Conservation (phyloP, 345 rosid genomes). For the Rhodamnia rubescens region DNA sequence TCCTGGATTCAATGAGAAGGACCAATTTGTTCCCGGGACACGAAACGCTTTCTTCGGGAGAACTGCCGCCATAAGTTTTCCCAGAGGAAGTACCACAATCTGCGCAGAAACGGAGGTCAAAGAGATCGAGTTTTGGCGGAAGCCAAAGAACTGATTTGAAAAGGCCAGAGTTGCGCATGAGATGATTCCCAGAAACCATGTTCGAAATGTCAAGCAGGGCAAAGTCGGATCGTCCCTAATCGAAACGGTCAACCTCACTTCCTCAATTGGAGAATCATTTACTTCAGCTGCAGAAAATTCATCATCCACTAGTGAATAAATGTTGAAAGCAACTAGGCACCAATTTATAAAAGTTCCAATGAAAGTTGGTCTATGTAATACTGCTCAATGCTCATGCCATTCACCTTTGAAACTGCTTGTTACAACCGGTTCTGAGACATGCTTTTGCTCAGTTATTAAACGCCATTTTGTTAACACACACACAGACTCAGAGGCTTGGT, state of each 20-base stretch:
- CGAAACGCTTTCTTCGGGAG: conserved; percentile 11
- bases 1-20: conserved; percentile 38
- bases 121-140: conserved; percentile 16
- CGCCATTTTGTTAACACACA: neutral
- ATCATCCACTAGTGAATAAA: neutral
- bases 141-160: conserved; percentile 34
- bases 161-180: conserved; percentile 24
- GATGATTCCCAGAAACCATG: conserved; percentile 28
- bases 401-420: neutral
- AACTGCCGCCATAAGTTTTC: conserved; percentile 23
- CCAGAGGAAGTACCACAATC: conserved; percentile 23
- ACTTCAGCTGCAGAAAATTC: conserved; percentile 12
- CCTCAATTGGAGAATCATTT: conserved; percentile 33
- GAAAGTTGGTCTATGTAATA: neutral
- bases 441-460: neutral
- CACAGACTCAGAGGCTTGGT: neutral
- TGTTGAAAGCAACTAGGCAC: neutral
- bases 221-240: conserved; percentile 30
- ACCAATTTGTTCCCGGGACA: conserved; percentile 28
- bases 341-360: neutral
- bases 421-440: neutral
- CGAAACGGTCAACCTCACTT: conserved; percentile 32
- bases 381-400: neutral
- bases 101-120: conserved; percentile 26
- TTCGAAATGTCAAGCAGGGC: conserved; percentile 34